phyloP scores from a whole-genome alignment of 2,329 filamentous ascomycete species.

The Passalora sequoiae region DNA sequence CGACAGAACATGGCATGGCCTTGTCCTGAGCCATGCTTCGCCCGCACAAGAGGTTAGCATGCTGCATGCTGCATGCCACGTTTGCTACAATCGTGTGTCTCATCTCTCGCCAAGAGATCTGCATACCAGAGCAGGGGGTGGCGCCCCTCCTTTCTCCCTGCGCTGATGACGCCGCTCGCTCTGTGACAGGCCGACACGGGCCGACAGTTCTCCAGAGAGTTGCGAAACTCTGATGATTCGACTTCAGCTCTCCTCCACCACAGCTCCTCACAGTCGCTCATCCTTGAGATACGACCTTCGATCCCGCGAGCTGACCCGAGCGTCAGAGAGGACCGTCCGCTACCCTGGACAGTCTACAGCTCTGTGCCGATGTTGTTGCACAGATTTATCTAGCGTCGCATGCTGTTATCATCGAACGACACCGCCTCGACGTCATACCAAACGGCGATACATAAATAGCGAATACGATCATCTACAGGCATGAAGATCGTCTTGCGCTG shows the following conservation, averaged over 20 bases:
- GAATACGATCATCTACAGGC: neutral
- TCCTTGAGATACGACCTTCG: neutral
- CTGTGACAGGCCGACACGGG: neutral
- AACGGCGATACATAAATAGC: neutral
- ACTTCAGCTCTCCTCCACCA: neutral
- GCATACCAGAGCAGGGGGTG: neutral
- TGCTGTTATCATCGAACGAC: neutral
- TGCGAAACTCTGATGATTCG: too few relatives aligned
- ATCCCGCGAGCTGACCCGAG: neutral
- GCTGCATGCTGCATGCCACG: conserved; percentile 1
- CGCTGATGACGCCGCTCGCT: neutral
- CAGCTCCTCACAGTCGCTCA: neutral
- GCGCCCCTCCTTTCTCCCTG: too few relatives aligned
- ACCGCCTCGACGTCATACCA: neutral
- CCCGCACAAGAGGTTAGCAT: too few relatives aligned
- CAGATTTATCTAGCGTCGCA: neutral
- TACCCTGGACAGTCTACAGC: neutral
- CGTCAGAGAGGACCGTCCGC: neutral
- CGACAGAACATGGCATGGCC: neutral
- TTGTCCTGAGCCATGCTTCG: neutral
- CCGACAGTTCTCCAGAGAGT: neutral
- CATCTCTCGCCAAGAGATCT: neutral
- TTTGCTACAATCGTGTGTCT: conserved; percentile 1
- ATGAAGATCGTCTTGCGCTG: neutral
- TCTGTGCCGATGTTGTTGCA: neutral